Percentiles rank a stretch among this genome's conserved stretches.
Conservation (phyloP, 768 basidiomycete species). For the Rhodotorula babjevae region DNA sequence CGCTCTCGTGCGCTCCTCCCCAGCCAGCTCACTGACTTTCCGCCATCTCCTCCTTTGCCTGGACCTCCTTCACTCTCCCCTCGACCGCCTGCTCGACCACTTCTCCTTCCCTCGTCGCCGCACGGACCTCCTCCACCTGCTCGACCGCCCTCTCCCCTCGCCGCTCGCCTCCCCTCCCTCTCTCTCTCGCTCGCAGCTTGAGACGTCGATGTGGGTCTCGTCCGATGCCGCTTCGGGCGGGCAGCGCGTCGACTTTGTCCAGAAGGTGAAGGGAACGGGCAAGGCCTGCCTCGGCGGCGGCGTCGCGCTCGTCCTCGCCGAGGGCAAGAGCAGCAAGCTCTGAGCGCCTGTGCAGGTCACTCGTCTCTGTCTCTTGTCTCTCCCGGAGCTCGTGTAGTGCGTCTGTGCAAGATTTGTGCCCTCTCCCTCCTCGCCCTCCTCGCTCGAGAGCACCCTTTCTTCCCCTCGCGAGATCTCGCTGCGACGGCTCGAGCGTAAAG, state of each 20-base stretch:
- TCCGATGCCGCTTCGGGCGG: conserved; percentile 16
- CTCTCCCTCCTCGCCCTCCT: background rate
- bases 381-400: background rate
- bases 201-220: conserved; percentile 36
- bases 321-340: conserved; percentile 15
- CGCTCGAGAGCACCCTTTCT: too few species aligned
- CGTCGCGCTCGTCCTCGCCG: conserved; percentile 22
- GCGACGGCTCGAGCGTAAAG: too few species aligned
- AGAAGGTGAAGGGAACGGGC: conserved; percentile 38
- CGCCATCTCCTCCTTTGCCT: too few species aligned
- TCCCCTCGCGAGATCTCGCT: too few species aligned
- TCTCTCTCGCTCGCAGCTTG: conserved; percentile 6
- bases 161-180: background rate
- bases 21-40: too few species aligned
- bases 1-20: background rate
- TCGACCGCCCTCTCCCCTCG: too few species aligned
- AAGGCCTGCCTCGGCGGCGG: conserved; percentile 35
- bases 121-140: background rate
- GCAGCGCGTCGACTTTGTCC: conserved; percentile 39
- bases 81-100: too few species aligned
- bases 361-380: background rate
- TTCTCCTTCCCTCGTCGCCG: background rate
- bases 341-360: background rate
- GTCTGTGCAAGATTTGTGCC: background rate
- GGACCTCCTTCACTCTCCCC: too few species aligned